Conservation (phyloP, 306 rosid genomes). For the Cucurbita ficifolia region DNA sequence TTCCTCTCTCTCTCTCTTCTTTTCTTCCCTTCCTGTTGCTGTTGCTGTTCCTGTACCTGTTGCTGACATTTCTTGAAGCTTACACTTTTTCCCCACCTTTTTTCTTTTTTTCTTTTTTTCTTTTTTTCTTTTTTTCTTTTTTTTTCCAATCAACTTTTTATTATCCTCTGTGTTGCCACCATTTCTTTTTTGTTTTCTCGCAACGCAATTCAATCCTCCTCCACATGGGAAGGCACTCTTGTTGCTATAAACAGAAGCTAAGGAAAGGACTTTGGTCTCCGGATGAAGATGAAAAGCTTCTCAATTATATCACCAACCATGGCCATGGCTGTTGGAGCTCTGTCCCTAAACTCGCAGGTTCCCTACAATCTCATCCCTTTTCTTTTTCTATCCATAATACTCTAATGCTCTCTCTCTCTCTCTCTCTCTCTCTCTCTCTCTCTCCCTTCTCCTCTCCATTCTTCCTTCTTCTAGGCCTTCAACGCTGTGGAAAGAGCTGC, state of each 20-base stretch:
- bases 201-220: not conserved
- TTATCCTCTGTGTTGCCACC: too few species aligned
- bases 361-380: too few species aligned
- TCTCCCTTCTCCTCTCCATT: not conserved
- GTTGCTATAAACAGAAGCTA: conserved; percentile 40
- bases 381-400: too few species aligned
- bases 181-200: too few species aligned
- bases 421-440: not conserved
- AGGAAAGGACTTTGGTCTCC: conserved; percentile 53
- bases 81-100: not conserved
- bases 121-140: too few species aligned
- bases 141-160: too few species aligned
- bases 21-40: not conserved
- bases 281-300: conserved; percentile 46
- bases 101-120: too few species aligned
- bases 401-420: too few species aligned
- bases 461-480: conserved; percentile 15
- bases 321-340: conserved; percentile 53
- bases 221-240: conserved; percentile 19
- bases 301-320: conserved; percentile 20
- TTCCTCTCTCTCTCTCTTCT: not conserved
- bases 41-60: not conserved
- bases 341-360: conserved; percentile 43
- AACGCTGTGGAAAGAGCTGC: conserved; percentile 45
- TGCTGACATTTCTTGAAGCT: conserved; percentile 4